A percentile compares a stretch with the other conserved stretches of the same genome.
These are phyloP conservation scores for Cutaneotrichosporon dermatis DNA, from an alignment of 1,284 basidiomycete genomes.

Conservation along the genomic window DNA sequence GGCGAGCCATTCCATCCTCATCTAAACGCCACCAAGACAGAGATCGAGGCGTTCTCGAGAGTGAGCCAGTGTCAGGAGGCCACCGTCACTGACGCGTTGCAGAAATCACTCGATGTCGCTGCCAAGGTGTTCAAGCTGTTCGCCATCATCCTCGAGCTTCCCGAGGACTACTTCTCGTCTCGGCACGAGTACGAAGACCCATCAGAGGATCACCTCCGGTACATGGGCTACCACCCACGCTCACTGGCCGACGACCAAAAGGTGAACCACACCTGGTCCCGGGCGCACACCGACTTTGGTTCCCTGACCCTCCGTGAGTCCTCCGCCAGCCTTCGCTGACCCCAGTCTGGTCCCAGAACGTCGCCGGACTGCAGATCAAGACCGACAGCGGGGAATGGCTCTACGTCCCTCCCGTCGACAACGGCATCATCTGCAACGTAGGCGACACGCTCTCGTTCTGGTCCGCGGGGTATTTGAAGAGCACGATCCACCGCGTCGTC, in stretches of 20 bases:
- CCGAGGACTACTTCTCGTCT: conserved; percentile 39
- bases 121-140: conserved; percentile 31
- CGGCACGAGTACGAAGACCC: conserved; percentile 29
- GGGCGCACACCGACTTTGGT: conserved; percentile 35
- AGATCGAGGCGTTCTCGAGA: conserved; percentile 14
- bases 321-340: conserved; percentile 18
- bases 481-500: conserved; percentile 30
- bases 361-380: conserved; percentile 36
- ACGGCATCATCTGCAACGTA: conserved; percentile 34
- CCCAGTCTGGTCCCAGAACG: conserved; percentile 30
- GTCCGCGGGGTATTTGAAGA: conserved; percentile 34
- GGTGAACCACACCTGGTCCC: conserved; percentile 30
- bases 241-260: conserved; percentile 29
- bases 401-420: conserved; percentile 30
- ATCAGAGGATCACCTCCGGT: conserved; percentile 34
- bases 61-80: neutral
- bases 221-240: conserved; percentile 38
- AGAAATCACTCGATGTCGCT: conserved; percentile 14
- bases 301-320: conserved; percentile 21
- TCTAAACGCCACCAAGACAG: conserved; percentile 12
- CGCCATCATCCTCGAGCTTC: conserved; percentile 36
- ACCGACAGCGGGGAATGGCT: conserved; percentile 27
- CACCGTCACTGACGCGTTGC: neutral
- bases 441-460: conserved; percentile 37
- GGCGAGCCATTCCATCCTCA: conserved; percentile 28